Evolutionary conservation across 2,329 filamentous ascomycete genomes (phyloP).

Genomic region (Magnaporthales sp.): DNA sequence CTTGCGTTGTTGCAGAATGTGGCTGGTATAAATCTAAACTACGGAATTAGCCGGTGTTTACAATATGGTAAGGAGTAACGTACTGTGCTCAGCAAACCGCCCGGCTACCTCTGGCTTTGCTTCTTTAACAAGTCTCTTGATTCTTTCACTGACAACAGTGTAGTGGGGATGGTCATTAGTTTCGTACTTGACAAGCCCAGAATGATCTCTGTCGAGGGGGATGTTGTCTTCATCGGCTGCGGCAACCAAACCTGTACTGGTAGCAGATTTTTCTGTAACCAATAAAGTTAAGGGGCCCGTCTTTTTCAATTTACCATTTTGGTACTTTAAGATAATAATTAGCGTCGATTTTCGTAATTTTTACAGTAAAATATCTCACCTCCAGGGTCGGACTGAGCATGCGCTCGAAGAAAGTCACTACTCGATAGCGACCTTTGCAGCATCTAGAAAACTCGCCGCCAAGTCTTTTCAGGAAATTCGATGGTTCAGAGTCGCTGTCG

Average conservation of each 20-base stretch:
- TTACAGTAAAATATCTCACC: constrained; percentile 6
- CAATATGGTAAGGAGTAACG: too few relatives aligned
- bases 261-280: constrained; percentile 17
- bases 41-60: too few relatives aligned
- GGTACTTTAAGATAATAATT: background rate
- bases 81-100: background rate
- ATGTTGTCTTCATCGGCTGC: constrained; percentile 14
- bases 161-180: constrained; percentile 6
- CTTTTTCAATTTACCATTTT: constrained; percentile 5
- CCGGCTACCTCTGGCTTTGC: background rate
- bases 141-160: background rate
- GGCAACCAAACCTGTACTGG: constrained; percentile 12
- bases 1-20: constrained; percentile 5
- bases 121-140: background rate
- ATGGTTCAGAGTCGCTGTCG: constrained; percentile 14
- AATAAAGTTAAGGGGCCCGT: constrained; percentile 12
- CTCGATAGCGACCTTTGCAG: constrained; percentile 11
- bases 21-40: too few relatives aligned
- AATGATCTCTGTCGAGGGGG: constrained; percentile 14
- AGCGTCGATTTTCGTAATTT: background rate
- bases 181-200: constrained; percentile 16
- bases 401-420: constrained; percentile 14
- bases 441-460: constrained; percentile 11
- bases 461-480: constrained; percentile 13
- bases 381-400: constrained; percentile 12